Evolutionary conservation across 192 early-diverging fungal genomes (phyloP), one percentile per base, ranked within the genome.

Genomic region (Jimgerdemannia lactiflua): DNA sequence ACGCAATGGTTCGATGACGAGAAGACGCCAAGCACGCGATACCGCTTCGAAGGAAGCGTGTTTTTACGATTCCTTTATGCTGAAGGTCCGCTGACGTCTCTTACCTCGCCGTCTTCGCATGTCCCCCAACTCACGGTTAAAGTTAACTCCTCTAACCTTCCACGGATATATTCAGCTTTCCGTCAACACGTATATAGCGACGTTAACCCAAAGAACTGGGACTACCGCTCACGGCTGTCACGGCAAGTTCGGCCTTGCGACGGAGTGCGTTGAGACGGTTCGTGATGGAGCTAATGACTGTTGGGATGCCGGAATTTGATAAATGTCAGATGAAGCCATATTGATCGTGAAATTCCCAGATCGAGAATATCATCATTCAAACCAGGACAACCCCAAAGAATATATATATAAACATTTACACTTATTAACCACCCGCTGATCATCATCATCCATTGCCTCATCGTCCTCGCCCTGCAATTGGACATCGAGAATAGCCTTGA

Each of bases 401-500:
- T 65, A 68, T 68, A 68, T 9, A 68, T 20, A 68, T 20, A 6
- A 68, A 4, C 40, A 67, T 77, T 74, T 83, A 89, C 88, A 85
- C 74, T 84, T 85, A 71, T 85, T 84, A 39, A 89, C 74, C 8
- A 88, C 85, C 42, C 78, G 70, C 39, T 77, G 74, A 73, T 89
- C 88, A 18, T 89, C 84, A 19, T 89, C 85, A 64, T 86, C 88
- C 70, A 89, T 84, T 3, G 65, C 75, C 11, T 82, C 77, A 29
- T 82, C 85, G 0, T 79, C 79, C n/a, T 82, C 81, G 43, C 79
- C 78, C 29, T 79, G 77, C 14, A 67, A 72, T 43, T 79, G 71
- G 2, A 68, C 79, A 43, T 92, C 91, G 39, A 94, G 72, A 67
- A 93, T 90, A 41, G 92, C 91, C 69, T 89, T 85, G 4, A 94